Base-by-base conservation (phyloP, 257 asterid species). In the Anisodus tanguticus region DNA sequence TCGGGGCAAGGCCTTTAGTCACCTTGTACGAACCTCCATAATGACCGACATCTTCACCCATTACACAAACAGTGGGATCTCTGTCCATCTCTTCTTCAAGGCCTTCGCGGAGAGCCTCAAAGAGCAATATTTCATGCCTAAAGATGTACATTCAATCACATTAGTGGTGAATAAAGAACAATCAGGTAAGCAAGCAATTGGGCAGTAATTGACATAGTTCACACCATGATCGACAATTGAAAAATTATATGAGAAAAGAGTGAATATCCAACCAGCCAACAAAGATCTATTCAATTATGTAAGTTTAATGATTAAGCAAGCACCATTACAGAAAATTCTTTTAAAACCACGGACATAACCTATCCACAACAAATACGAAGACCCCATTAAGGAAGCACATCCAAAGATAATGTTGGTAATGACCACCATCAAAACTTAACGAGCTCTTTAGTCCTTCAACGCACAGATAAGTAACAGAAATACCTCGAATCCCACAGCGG, bases 21-120 rank as follows among this genome's bases (percentile, higher is more conserved):
- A 94, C 98, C 87, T 94, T 93, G 92, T 94, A 94, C 4, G 98
- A 93, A 47, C 97, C 97, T 76, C 97, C 98, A 63, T 94, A 92
- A 83, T 94, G 98, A 81, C 98, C 98, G 35, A 94, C 97, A 70
- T 92, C 97, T 84, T 93, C 98, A 43, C 97, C 98, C 86, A 93
- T 87, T 58, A 92, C 92, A 77, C 98, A 94, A 63, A 94, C 97
- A 2, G 86, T 39, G 39, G 93, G 93, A 87, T 94, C 97, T 89
- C 97, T 87, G 9, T 91, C 97, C 98, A 93, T 94, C 87, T 93
- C 98, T 88, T 94, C 98, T 82, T 94, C 97, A 41, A 94, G 93
- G 43, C 98, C 97, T 90, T 94, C 97, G 26, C 93, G 89, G 47
- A 94, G 94, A 22, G 97, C 98, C 89, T 94, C 98, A 78, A 93